These are phyloP conservation scores for Penicillium concentricum DNA, from an alignment of 2,329 filamentous ascomycete genomes.

Conservation along the genomic window DNA sequence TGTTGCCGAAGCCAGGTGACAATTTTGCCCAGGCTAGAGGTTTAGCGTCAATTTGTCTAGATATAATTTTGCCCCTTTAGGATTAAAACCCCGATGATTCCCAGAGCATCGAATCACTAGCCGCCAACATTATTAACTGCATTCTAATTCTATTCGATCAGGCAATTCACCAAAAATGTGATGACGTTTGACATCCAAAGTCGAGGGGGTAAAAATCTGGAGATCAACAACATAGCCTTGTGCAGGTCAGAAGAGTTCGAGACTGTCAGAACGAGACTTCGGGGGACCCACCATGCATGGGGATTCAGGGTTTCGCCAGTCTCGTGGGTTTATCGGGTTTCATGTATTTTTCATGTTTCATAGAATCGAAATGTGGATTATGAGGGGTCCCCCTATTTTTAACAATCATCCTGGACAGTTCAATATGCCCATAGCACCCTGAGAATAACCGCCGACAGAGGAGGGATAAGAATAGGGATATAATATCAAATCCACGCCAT, in stretches of 20 bases:
- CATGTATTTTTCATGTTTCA: no score
- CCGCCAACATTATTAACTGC: slow-evolving; percentile 9
- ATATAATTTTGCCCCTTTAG: background rate
- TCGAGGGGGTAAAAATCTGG: slow-evolving; percentile 7
- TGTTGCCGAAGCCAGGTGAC: background rate
- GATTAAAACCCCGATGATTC: background rate
- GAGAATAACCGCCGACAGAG: no score
- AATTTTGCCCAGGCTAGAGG: background rate
- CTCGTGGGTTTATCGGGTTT: no score
- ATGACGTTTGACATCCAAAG: slow-evolving; percentile 3
- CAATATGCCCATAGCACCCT: no score
- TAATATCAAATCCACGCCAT: no score
- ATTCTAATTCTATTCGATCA: slow-evolving; percentile 5
- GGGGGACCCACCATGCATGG: background rate
- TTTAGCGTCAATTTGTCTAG: background rate
- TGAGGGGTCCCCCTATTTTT: no score
- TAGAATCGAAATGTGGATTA: no score
- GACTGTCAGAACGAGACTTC: slow-evolving; percentile 6
- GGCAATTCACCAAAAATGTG: slow-evolving; percentile 2
- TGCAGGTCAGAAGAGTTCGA: slow-evolving; percentile 7
- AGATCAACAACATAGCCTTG: slow-evolving; percentile 7
- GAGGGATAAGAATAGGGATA: no score
- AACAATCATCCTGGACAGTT: no score
- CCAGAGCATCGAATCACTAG: slow-evolving; percentile 10
- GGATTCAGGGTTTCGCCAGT: background rate